Conservation (phyloP, 108 stramenopile species). For the Fistulifera pelliculosa region DNA sequence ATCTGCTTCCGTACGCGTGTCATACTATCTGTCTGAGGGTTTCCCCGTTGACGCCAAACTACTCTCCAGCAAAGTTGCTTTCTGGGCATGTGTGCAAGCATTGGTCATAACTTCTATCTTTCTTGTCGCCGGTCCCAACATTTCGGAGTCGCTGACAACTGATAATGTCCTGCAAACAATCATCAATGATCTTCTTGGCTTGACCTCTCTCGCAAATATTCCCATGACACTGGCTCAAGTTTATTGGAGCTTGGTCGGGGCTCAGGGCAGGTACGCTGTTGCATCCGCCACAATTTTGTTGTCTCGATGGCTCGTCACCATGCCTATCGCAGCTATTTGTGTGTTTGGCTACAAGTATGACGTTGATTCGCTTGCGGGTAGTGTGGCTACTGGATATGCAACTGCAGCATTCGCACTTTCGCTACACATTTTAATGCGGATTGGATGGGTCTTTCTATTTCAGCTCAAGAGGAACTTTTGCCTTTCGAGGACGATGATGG, state of each 20-base stretch:
- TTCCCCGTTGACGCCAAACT: slow-evolving; percentile 38
- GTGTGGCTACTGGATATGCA: slow-evolving; percentile 45
- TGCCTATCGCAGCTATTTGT: slow-evolving; percentile 44
- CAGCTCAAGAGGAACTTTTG: slow-evolving; percentile 18
- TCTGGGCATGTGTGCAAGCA: slow-evolving; percentile 30
- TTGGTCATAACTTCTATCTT: slow-evolving; percentile 42
- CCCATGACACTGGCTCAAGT: slow-evolving; percentile 49
- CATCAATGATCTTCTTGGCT: slow-evolving; percentile 41
- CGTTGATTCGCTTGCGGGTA: slow-evolving; percentile 27
- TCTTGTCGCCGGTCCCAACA: slow-evolving; percentile 23
- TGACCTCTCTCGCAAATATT: slow-evolving; percentile 57
- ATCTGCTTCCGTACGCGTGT: slow-evolving; percentile 57
- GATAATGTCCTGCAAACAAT: slow-evolving; percentile 56
- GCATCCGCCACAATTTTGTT: slow-evolving; percentile 38
- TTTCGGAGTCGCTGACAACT: slow-evolving; percentile 36
- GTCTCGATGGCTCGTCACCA: slow-evolving; percentile 40
- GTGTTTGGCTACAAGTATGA: slow-evolving; percentile 31
- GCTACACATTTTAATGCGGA: slow-evolving; percentile 31
- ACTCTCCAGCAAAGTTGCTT: slow-evolving; percentile 43
- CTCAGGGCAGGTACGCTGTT: slow-evolving; percentile 47
- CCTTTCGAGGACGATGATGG: slow-evolving; percentile 12
- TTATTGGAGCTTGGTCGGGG: slow-evolving; percentile 55
- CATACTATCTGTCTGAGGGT: slow-evolving; percentile 46
- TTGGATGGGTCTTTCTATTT: slow-evolving; percentile 34
- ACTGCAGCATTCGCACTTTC: slow-evolving; percentile 26